Evolutionary conservation across 2,329 filamentous ascomycete genomes (phyloP).

Genomic region (Leptosphaerulina australis): DNA sequence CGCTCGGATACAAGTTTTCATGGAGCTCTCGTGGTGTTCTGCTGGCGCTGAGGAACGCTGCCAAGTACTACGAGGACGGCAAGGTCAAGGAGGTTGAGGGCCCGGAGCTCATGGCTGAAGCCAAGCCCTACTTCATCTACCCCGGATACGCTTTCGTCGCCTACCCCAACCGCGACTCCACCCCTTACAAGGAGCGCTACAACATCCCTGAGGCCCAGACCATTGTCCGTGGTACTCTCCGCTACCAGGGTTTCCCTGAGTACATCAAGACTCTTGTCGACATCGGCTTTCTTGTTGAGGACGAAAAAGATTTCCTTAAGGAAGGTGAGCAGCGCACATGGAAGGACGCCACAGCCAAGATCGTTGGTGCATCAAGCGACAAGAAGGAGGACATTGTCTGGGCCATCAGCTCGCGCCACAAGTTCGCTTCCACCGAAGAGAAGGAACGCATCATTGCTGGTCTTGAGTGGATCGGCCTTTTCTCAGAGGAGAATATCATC

Average conservation of each 20-base stretch:
- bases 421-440: conserved; percentile 71
- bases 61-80: conserved; percentile 80
- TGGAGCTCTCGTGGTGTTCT: conserved; percentile 79
- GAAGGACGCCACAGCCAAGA: conserved; percentile 82
- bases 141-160: conserved; percentile 87
- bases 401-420: conserved; percentile 76
- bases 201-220: conserved; percentile 89
- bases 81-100: conserved; percentile 64
- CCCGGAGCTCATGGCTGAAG: conserved; percentile 79
- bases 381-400: conserved; percentile 72
- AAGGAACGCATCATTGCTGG: conserved; percentile 73
- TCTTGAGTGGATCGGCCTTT: conserved; percentile 72
- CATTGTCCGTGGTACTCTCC: conserved; percentile 80
- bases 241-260: conserved; percentile 89
- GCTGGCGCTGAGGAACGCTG: conserved; percentile 83
- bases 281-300: conserved; percentile 84
- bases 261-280: conserved; percentile 88
- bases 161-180: conserved; percentile 92
- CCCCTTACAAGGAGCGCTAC: conserved; percentile 86
- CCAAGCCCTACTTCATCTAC: conserved; percentile 91
- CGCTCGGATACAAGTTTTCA: conserved; percentile 91
- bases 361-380: conserved; percentile 71
- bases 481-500: conserved; percentile 71
- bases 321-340: conserved; percentile 67
- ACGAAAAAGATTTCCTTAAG: conserved; percentile 68